Base-by-base conservation (phyloP, 192 early-diverging fungal genomes). In the Backusella tarrabulga region DNA sequence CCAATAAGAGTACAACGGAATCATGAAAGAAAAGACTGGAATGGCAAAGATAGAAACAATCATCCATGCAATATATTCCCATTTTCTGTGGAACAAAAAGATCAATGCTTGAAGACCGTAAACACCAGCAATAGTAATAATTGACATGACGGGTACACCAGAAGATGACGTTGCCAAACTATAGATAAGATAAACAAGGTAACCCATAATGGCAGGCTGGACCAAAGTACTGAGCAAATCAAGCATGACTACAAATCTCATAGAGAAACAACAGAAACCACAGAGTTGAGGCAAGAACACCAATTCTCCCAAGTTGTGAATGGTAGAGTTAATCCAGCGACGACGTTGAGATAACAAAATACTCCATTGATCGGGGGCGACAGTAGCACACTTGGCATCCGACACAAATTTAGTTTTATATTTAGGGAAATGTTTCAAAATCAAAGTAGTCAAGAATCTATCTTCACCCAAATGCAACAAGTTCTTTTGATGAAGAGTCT, bases 321-420 rank as follows among this genome's bases (percentile, higher is more conserved):
- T 93, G 1, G 98, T 99, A 44, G 96, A 98, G 88, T 99, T 99
- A 82, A 99, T 99, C 98, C 98, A 99, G 74, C 98, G 93, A 86
- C 98, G 95, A 77, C 98, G 92, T 83, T 99, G 98, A 9, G 98
- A 99, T 38, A 99, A 82, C 70, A 99, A 80, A 23, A 99, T 93
- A 60, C 89, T 87, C 92, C 95, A 97, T 77, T 91, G 91, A 75
- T 98, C 98, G 6, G 98, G 98, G 21, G 94, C 98, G 71, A 89
- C 93, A 46, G 98, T 99, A 79, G 87, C 90, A 84, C 97, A 98
- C 77, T 92, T 87, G 11, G 98, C 98, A 56, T 97, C 95, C 15
- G 94, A 89, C 4, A 93, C 93, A 80, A 98, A 99, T 68, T 93
- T 93, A 78, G 93, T 93, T 87, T 95, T 95, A 86, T 95, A 91